These are phyloP conservation scores for Claviceps sp. DNA, from an alignment of 2,329 filamentous ascomycete species.

Conservation along the genomic window DNA sequence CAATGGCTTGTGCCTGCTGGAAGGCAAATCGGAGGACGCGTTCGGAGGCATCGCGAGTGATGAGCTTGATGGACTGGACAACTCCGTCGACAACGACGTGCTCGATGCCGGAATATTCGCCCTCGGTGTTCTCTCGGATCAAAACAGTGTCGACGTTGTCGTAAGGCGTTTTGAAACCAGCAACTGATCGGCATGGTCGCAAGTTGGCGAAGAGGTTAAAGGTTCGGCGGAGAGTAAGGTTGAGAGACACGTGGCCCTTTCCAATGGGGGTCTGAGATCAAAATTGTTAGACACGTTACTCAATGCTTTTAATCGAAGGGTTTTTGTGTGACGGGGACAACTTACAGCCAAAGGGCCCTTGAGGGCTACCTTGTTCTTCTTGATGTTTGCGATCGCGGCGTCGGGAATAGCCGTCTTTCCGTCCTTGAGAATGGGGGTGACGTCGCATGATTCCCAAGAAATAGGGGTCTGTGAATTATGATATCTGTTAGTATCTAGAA, in stretches of 20 bases:
- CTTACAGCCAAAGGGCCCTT: slow-evolving; percentile 93
- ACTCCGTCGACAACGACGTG: slow-evolving; percentile 96
- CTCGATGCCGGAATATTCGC: slow-evolving; percentile 98
- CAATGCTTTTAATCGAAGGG: neutral
- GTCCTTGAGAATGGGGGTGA: slow-evolving; percentile 84
- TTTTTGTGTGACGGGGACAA: neutral
- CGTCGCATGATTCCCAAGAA: slow-evolving; percentile 94
- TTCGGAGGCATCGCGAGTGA: slow-evolving; percentile 88
- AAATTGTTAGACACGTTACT: neutral
- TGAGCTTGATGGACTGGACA: slow-evolving; percentile 99
- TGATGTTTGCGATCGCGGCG: slow-evolving; percentile 83
- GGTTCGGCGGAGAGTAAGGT: slow-evolving; percentile 93
- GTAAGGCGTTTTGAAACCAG: slow-evolving; percentile 97
- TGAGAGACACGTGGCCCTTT: slow-evolving; percentile 98
- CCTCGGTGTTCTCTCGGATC: slow-evolving; percentile 99
- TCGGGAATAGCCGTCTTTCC: slow-evolving; percentile 93
- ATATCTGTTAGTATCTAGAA: neutral
- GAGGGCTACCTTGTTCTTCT: slow-evolving; percentile 90
- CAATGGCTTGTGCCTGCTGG: slow-evolving; percentile 89
- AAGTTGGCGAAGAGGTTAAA: slow-evolving; percentile 99
- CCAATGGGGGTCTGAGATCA: slow-evolving; percentile 68
- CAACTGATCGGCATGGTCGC: slow-evolving; percentile 91
- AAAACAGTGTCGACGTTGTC: slow-evolving; percentile 93
- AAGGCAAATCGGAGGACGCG: slow-evolving; percentile 94
- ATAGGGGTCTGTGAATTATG: slow-evolving; percentile 56